Conservation (phyloP, 805 yeast genomes). For the Candida boleticola region DNA sequence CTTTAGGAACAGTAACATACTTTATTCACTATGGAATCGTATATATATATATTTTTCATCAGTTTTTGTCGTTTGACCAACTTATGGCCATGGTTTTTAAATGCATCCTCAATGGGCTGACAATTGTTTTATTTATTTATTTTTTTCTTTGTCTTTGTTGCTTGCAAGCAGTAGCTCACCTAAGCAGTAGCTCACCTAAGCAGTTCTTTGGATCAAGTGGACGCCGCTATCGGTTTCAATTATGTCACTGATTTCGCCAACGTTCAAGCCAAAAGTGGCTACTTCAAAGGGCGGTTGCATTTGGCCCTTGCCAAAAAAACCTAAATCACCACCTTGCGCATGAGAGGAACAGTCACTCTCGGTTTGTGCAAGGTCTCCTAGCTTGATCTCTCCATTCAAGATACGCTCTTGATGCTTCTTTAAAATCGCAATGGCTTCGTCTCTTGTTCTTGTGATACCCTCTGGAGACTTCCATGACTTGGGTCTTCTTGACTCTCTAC, state of each 20-base stretch:
- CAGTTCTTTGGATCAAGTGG: slow-evolving; percentile 85
- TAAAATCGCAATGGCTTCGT: slow-evolving; percentile 72
- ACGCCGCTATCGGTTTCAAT: slow-evolving; percentile 91
- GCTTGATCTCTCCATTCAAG: slow-evolving; percentile 59
- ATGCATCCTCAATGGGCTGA: no score
- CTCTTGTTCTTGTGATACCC: slow-evolving; percentile 73
- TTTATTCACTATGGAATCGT: no score
- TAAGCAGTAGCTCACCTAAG: no score
- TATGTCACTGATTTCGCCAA: slow-evolving; percentile 79
- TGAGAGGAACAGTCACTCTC: slow-evolving; percentile 91
- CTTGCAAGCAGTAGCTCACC: no score
- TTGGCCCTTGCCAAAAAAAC: slow-evolving; percentile 81
- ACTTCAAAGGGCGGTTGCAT: slow-evolving; percentile 96
- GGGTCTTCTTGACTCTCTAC: slow-evolving; percentile 81
- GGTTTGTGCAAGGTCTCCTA: slow-evolving; percentile 71
- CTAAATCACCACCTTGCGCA: slow-evolving; percentile 87
- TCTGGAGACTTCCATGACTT: slow-evolving; percentile 81
- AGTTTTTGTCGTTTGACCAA: no score
- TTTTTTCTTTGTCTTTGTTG: no score
- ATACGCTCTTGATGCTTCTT: slow-evolving; percentile 57
- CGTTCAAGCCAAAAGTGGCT: slow-evolving; percentile 76
- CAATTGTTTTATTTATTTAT: no score
- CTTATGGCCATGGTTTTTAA: no score
- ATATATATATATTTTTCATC: no score
- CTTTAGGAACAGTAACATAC: no score